phyloP scores from a whole-genome alignment of 352 stramenopile genomes.

The Phytophthora europaea region DNA sequence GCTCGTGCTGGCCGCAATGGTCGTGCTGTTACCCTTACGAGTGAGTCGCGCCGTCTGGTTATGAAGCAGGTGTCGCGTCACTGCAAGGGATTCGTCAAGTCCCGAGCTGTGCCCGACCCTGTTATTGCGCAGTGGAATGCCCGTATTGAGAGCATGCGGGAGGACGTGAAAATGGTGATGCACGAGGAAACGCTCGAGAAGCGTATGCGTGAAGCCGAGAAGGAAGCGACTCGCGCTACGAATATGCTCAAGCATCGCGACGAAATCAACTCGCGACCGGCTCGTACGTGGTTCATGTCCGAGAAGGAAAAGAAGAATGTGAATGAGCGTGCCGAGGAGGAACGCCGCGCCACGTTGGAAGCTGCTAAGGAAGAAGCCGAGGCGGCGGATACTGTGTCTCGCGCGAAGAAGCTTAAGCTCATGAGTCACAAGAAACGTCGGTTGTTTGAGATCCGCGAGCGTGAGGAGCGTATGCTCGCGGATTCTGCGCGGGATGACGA shows the following conservation, averaged over 20 bases:
- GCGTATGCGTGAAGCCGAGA: slow-evolving; percentile 90
- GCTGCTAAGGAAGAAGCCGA: slow-evolving; percentile 46
- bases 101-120: slow-evolving; percentile 86
- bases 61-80: slow-evolving; percentile 96
- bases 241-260: slow-evolving; percentile 94
- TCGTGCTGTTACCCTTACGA: slow-evolving; percentile 91
- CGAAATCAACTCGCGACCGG: slow-evolving; percentile 90
- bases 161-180: slow-evolving; percentile 83
- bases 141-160: slow-evolving; percentile 86
- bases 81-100: slow-evolving; percentile 93
- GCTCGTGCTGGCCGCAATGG: slow-evolving; percentile 96
- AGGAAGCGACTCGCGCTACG: slow-evolving; percentile 88
- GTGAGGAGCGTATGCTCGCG: slow-evolving; percentile 83
- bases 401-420: slow-evolving; percentile 82
- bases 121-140: slow-evolving; percentile 91
- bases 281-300: slow-evolving; percentile 94
- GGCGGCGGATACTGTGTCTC: slow-evolving; percentile 50
- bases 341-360: slow-evolving; percentile 62
- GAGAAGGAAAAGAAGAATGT: slow-evolving; percentile 92
- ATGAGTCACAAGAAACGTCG: slow-evolving; percentile 92
- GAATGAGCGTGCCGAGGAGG: slow-evolving; percentile 70
- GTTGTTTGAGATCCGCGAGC: slow-evolving; percentile 85
- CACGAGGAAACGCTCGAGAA: slow-evolving; percentile 92
- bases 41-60: slow-evolving; percentile 90
- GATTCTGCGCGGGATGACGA: slow-evolving; percentile 61